Base-by-base conservation (phyloP, 768 basidiomycete genomes). In the Candolleomyces efflorescens region DNA sequence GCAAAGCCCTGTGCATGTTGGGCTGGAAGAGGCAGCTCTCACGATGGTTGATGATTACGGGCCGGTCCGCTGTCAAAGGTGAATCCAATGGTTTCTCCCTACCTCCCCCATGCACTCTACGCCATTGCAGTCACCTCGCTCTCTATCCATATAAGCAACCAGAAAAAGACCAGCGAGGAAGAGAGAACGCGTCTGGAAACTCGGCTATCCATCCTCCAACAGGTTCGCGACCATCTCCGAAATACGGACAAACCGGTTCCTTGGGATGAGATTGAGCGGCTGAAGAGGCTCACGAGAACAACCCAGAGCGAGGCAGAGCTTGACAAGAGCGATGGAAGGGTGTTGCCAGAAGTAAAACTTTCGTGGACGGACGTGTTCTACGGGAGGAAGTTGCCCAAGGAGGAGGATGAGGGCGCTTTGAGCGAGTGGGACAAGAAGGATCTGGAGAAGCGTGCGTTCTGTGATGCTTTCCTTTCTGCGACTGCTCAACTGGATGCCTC, bases 31-130 rank as follows among this genome's bases (percentile, higher is more conserved):
- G 6, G 32, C 27, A 9, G 27, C 32, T 32, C 32, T 5, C 32
- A 32, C 32, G 32, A 32, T 32, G 6, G 32, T 32, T 11, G 32
- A 32, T 32, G 32, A 32, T 32, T 32, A 5, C 32, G 32, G 32
- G 6, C 32, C 32, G 32, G 32, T 32, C 32, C 32, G 32, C 32
- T 32, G 32, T 32, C 32, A 11, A 5, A n/a, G 5, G 32, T 11
- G 11, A 32, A 32, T 2, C 5, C 32, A 32, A 59, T 59, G 58
- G 58, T 59, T 38, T 59, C 58, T 20, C 58, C 58, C 17, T 89
- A 88, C 71, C 65, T 86, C 57, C 85, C 84, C 26, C 86, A 89
- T 63, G 72, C 86, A 54, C 53, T 89, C 60, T 89, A 82, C 68
- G 82, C 86, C 32, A 71, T 85, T 47, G 86, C 85, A 9, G 74